Evolutionary conservation across 2,329 filamentous ascomycete genomes (phyloP), one percentile per base, ranked within the genome.

Genomic region (Fusarium bulbicola): DNA sequence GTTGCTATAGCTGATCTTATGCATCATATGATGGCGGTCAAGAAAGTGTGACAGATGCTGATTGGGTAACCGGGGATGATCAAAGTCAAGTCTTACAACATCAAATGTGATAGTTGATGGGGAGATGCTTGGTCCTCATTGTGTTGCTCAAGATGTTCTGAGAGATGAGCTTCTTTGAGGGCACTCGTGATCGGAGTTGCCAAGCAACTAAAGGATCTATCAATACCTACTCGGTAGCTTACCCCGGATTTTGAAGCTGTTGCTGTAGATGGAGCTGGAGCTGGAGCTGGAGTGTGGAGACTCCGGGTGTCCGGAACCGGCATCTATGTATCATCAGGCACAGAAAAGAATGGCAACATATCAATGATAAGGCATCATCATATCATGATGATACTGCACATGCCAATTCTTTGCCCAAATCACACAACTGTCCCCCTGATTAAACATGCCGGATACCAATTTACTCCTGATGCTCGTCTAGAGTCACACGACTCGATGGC

Each of bases 271-370:
- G 32, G 43, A 50, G 47, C 5, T 21, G 18, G 20, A 42, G 21
- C 43, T 30, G 43, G 14, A 67, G 73, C 47, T 43, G 62, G 71
- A 61, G 62, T 47, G 70, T 73, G 71, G 70, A 47, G 52, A 67
- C 70, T 36, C 14, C 10, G 32, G 50, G 70, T 58, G 56, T n/a
- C 45, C 58, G 61, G 54, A 54, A 47, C 46, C 45, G 46, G 53
- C 50, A 70, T 60, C 43, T 47, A 14, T 26, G 3, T 32, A 52
- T 46, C 34, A 66, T 67, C 53, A 67, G 52, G 62, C 21, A 68
- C 50, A 50, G 62, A 69, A 45, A 46, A 67, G 62, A 74, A 73
- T 68, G 57, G 59, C 20, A 28, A 45, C 4, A 1, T 21, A 30
- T 40, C 30, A 39, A 26, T 42, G 11, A n/a, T 12, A 32, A 30